These are phyloP conservation scores for Lagerstroemia speciosa DNA, from an alignment of 345 rosid species.

Conservation along the genomic window DNA sequence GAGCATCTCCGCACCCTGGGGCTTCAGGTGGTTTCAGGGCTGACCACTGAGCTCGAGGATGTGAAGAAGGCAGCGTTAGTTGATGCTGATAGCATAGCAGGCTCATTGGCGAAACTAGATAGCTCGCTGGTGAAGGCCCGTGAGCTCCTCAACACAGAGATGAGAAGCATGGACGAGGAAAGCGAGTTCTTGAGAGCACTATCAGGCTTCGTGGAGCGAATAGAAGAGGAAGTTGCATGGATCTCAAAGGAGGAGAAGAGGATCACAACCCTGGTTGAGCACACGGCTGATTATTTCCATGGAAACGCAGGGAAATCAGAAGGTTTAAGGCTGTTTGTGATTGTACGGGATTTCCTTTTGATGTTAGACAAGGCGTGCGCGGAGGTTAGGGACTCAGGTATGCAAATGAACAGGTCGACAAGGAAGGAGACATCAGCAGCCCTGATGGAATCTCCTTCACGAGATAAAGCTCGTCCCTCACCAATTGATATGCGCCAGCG, in stretches of 20 bases:
- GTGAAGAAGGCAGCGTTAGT: conserved; percentile 68
- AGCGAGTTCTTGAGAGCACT: conserved; percentile 29
- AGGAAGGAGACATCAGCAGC: conserved; percentile 24
- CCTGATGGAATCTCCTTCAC: conserved; percentile 16
- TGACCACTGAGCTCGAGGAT: conserved; percentile 59
- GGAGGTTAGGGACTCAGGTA: conserved; percentile 37
- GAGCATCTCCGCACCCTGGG: conserved; percentile 50
- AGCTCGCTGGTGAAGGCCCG: conserved; percentile 34
- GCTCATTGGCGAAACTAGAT: conserved; percentile 39
- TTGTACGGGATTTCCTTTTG: conserved; percentile 65
- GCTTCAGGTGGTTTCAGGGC: conserved; percentile 62
- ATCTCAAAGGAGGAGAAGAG: conserved; percentile 57
- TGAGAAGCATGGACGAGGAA: conserved; percentile 28
- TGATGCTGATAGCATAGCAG: conserved; percentile 47
- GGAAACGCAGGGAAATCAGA: conserved; percentile 62
- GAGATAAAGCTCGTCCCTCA: conserved; percentile 18
- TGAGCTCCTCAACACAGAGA: conserved; percentile 37
- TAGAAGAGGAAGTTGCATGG: conserved; percentile 41
- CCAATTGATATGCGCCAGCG: conserved; percentile 25
- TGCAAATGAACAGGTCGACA: conserved; percentile 21
- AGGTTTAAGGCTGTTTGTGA: conserved; percentile 65
- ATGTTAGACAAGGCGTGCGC: conserved; percentile 71
- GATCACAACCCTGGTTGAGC: conserved; percentile 55
- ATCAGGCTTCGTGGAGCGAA: conserved; percentile 41
- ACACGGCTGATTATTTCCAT: conserved; percentile 75